These are phyloP conservation scores for Cercospora sojina DNA, from an alignment of 2,329 filamentous ascomycete genomes.

Conservation along the genomic window DNA sequence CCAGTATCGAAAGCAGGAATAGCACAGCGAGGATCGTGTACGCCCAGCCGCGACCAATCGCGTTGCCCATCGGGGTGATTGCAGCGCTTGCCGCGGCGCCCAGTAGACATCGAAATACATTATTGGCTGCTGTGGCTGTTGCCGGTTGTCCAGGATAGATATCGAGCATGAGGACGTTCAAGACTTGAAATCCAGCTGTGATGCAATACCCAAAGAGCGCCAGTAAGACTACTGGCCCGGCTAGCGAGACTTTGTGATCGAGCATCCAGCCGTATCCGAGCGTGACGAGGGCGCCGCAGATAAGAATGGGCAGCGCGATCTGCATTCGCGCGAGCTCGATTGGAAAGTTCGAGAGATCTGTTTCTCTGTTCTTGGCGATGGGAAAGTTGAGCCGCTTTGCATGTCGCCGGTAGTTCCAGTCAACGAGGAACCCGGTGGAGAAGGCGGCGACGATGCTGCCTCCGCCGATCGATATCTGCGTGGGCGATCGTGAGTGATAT, in stretches of 20 bases:
- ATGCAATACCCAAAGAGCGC: constrained; percentile 39
- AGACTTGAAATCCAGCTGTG: constrained; percentile 45
- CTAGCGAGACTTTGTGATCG: constrained; percentile 33
- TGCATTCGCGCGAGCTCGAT: constrained; percentile 47
- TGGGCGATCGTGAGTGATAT: background rate
- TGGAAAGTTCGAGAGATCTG: constrained; percentile 43
- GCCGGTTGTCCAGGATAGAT: constrained; percentile 45
- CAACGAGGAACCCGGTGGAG: constrained; percentile 43
- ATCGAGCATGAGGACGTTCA: constrained; percentile 51
- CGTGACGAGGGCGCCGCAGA: constrained; percentile 35
- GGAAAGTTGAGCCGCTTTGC: constrained; percentile 38
- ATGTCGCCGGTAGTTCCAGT: constrained; percentile 46
- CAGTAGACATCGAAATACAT: constrained; percentile 46
- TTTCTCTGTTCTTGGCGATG: constrained; percentile 38
- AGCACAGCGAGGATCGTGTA: constrained; percentile 41
- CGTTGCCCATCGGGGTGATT: constrained; percentile 41
- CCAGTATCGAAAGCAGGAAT: constrained; percentile 23
- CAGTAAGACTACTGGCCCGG: constrained; percentile 32
- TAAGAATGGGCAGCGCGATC: constrained; percentile 42
- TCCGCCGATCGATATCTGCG: constrained; percentile 42
- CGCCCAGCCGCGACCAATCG: constrained; percentile 35
- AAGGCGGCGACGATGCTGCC: constrained; percentile 44
- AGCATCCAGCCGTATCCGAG: constrained; percentile 47
- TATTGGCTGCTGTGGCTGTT: constrained; percentile 47
- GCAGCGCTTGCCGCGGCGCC: constrained; percentile 45